These are phyloP conservation scores for Cyberlindnera maclurae DNA, from an alignment of 805 yeast species.

Conservation along the genomic window DNA sequence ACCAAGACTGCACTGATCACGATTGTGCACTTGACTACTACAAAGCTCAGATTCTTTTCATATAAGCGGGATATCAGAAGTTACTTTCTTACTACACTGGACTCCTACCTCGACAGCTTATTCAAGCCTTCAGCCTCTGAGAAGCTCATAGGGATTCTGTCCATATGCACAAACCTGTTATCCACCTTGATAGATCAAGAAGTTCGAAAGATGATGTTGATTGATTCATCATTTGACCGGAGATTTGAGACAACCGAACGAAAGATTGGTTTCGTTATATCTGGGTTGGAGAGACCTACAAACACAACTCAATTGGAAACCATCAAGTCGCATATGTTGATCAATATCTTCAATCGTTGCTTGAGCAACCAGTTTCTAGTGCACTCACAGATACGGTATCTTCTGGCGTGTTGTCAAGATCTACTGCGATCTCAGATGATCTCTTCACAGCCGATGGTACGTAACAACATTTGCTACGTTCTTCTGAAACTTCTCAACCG, in stretches of 20 bases:
- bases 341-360: conserved; percentile 12
- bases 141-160: conserved; percentile 8
- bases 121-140: conserved; percentile 12
- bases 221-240: conserved; percentile 18
- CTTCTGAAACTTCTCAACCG: conserved; percentile 5
- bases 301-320: conserved; percentile 8
- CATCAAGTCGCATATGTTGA: conserved; percentile 19
- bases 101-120: conserved; percentile 8
- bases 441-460: conserved; percentile 5
- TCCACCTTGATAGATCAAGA: conserved; percentile 19
- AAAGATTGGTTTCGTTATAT: conserved; percentile 17
- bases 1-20: conserved; percentile 19
- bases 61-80: conserved; percentile 16
- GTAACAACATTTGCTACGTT: conserved; percentile 6
- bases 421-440: conserved; percentile 2
- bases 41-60: conserved; percentile 16
- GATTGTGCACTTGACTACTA: conserved; percentile 14
- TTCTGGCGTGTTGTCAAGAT: conserved; percentile 10
- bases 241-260: conserved; percentile 19
- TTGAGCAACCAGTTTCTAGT: conserved; percentile 11
- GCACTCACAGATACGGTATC: conserved; percentile 10
- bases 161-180: conserved; percentile 16
- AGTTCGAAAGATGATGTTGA: conserved; percentile 15
- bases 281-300: conserved; percentile 4
- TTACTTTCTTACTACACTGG: conserved; percentile 12